Conservation (phyloP, 2,329 filamentous ascomycete genomes). For the Diaporthe aspalathi region DNA sequence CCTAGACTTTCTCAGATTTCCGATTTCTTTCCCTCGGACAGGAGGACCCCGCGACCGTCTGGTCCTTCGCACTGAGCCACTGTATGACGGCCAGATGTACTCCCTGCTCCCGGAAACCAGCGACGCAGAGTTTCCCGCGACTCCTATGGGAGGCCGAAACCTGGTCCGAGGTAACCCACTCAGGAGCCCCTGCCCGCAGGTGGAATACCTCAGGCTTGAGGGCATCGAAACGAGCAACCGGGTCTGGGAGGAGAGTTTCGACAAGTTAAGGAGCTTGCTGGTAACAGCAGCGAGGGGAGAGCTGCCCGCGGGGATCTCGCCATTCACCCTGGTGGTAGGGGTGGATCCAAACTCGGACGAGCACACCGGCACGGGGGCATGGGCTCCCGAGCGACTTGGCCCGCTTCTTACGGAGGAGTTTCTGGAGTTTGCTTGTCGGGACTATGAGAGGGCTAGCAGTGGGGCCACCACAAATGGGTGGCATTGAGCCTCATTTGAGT, state of each 20-base stretch:
- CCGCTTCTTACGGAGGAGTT: slow-evolving; percentile 5
- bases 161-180: background rate
- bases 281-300: background rate
- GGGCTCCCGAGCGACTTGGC: background rate
- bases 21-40: background rate
- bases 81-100: slow-evolving; percentile 3
- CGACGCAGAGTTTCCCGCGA: background rate
- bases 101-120: background rate
- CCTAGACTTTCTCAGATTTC: background rate
- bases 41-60: background rate
- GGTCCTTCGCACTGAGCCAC: slow-evolving; percentile 9
- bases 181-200: background rate
- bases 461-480: background rate
- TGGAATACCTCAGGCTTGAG: background rate
- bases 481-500: background rate
- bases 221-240: background rate
- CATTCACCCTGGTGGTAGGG: background rate
- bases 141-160: background rate
- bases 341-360: background rate
- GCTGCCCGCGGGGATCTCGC: background rate
- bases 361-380: slow-evolving; percentile 6
- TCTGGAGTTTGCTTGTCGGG: background rate
- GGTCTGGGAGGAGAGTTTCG: background rate
- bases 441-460: background rate
- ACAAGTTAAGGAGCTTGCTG: background rate